These are phyloP conservation scores for Suhomyces prunicola DNA, from an alignment of 805 yeast species.

Conservation along the genomic window DNA sequence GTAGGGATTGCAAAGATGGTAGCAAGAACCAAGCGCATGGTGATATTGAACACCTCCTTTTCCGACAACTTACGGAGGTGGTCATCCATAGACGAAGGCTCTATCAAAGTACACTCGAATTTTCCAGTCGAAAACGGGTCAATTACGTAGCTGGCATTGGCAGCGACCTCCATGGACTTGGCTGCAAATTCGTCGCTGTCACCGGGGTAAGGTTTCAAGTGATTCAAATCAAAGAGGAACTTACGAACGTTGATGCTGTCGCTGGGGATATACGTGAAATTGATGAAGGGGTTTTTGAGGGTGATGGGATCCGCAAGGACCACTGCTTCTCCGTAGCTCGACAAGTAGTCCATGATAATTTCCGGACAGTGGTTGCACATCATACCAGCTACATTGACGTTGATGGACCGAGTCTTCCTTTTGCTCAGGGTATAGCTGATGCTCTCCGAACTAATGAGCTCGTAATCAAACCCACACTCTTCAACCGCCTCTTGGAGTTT, in stretches of 20 bases:
- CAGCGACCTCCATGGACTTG: neutral
- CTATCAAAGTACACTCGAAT: slow-evolving; percentile 53
- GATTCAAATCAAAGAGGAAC: slow-evolving; percentile 48
- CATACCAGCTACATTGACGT: slow-evolving; percentile 61
- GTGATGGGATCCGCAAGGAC: slow-evolving; percentile 55
- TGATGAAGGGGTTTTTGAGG: slow-evolving; percentile 53
- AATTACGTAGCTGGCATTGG: slow-evolving; percentile 5
- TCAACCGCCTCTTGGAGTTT: slow-evolving; percentile 51
- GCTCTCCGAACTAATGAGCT: slow-evolving; percentile 40
- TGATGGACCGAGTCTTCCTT: slow-evolving; percentile 52
- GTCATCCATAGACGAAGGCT: slow-evolving; percentile 60
- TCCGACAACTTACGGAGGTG: slow-evolving; percentile 50
- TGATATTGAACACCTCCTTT: slow-evolving; percentile 46
- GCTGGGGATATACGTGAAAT: slow-evolving; percentile 63
- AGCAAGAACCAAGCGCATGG: slow-evolving; percentile 47
- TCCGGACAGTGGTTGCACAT: slow-evolving; percentile 69
- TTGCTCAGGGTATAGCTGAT: slow-evolving; percentile 48
- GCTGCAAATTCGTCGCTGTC: neutral
- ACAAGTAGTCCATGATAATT: slow-evolving; percentile 46
- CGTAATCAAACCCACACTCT: slow-evolving; percentile 66
- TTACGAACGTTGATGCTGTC: slow-evolving; percentile 51
- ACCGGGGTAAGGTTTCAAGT: slow-evolving; percentile 28
- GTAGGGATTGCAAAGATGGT: slow-evolving; percentile 62
- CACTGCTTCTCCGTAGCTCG: slow-evolving; percentile 54
- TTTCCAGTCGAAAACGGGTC: slow-evolving; percentile 23